phyloP scores from a whole-genome alignment of 306 rosid genomes.

The Trichosanthes cucumerina region DNA sequence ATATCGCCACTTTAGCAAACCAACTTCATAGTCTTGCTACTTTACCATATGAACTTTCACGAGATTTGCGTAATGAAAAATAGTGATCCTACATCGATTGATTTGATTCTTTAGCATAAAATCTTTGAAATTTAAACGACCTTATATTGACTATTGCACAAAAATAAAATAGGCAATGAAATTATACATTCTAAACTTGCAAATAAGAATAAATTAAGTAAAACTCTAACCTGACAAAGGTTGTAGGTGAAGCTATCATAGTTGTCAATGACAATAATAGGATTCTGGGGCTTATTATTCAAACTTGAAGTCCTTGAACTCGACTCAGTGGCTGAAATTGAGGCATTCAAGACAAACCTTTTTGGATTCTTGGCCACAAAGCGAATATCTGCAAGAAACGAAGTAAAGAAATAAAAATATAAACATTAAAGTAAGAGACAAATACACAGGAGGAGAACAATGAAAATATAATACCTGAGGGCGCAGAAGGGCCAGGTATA shows the following conservation, averaged over 20 bases:
- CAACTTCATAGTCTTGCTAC: background rate
- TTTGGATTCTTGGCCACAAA: slow-evolving; percentile 19
- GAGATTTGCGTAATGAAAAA: background rate
- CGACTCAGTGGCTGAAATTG: slow-evolving; percentile 16
- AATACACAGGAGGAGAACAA: background rate
- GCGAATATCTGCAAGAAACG: slow-evolving; percentile 18
- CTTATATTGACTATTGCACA: background rate
- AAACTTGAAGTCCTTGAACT: slow-evolving; percentile 10
- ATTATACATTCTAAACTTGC: background rate
- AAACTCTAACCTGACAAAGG: slow-evolving; percentile 66
- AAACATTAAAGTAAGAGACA: background rate
- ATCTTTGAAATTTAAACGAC: background rate
- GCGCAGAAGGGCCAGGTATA: background rate
- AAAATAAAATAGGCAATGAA: too few relatives aligned
- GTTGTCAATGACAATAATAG: slow-evolving; percentile 47
- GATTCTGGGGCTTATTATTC: slow-evolving; percentile 19
- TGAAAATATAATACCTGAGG: background rate
- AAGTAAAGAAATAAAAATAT: background rate
- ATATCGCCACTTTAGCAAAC: background rate
- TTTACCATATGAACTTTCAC: background rate
- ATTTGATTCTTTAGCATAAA: background rate
- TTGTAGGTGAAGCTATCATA: slow-evolving; percentile 87
- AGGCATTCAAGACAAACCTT: slow-evolving; percentile 38
- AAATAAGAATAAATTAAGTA: background rate
- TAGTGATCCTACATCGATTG: background rate